A percentile compares a stretch with the other conserved stretches of the same genome.
These are phyloP conservation scores for Neoboletus subvelutipes DNA, from an alignment of 768 basidiomycete genomes.

Conservation along the genomic window DNA sequence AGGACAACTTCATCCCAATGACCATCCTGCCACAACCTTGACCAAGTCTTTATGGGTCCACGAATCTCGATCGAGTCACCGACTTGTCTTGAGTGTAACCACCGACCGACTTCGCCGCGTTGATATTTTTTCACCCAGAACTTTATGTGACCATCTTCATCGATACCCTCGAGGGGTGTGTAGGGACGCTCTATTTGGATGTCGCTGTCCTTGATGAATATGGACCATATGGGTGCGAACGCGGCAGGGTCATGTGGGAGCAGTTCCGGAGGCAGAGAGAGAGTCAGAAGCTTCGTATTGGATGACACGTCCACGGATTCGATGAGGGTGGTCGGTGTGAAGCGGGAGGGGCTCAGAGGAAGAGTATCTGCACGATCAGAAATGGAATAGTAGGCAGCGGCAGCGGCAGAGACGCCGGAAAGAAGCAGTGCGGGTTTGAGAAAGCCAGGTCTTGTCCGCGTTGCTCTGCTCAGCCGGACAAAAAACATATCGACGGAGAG, in stretches of 20 bases:
- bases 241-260: constrained; percentile 25
- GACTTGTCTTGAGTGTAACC: constrained; percentile 68
- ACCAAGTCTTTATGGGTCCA: constrained; percentile 72
- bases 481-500: constrained; percentile 13
- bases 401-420: constrained; percentile 40
- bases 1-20: constrained; percentile 81
- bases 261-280: constrained; percentile 51
- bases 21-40: constrained; percentile 41
- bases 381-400: constrained; percentile 52
- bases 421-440: constrained; percentile 27
- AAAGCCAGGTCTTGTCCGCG: background rate
- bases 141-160: constrained; percentile 60
- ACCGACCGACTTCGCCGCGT: constrained; percentile 77
- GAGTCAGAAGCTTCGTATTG: constrained; percentile 62
- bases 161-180: constrained; percentile 75
- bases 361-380: constrained; percentile 46
- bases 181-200: constrained; percentile 88
- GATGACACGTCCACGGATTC: constrained; percentile 52
- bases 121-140: constrained; percentile 84
- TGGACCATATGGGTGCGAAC: constrained; percentile 61
- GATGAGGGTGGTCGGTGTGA: constrained; percentile 61
- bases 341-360: constrained; percentile 45
- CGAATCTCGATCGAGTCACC: constrained; percentile 75
- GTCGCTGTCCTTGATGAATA: constrained; percentile 83
- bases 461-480: background rate